Conservation (phyloP, 2,329 filamentous ascomycete species). For the Fusarium redolens region DNA sequence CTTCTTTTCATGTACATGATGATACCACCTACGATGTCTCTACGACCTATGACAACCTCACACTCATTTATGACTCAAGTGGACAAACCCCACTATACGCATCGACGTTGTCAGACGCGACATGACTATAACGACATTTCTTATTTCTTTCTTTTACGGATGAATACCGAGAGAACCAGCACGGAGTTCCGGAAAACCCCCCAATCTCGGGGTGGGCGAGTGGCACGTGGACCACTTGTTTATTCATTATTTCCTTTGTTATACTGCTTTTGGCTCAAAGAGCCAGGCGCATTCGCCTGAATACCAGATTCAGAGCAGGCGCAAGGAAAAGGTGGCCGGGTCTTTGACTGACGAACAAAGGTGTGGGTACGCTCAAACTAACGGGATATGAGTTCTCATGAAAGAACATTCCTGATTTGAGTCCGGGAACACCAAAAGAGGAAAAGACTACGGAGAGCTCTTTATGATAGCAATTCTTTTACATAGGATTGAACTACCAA, state of each 20-base stretch:
- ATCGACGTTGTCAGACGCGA: slow-evolving; percentile 30
- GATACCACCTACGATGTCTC: slow-evolving; percentile 41
- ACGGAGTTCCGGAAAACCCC: slow-evolving; percentile 30
- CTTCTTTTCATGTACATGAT: slow-evolving; percentile 28
- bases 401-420: slow-evolving; percentile 32
- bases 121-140: slow-evolving; percentile 21
- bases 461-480: slow-evolving; percentile 21
- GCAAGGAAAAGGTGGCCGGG: slow-evolving; percentile 12
- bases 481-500: slow-evolving; percentile 2
- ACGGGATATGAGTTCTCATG: slow-evolving; percentile 25
- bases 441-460: not conserved
- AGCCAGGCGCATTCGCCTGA: slow-evolving; percentile 1
- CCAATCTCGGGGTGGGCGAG: slow-evolving; percentile 6
- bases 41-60: slow-evolving; percentile 25
- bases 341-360: slow-evolving; percentile 18
- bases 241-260: slow-evolving; percentile 30
- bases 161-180: slow-evolving; percentile 17
- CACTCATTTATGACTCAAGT: slow-evolving; percentile 14
- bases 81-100: slow-evolving; percentile 8
- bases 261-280: not conserved
- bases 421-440: not conserved
- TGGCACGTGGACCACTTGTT: slow-evolving; percentile 8
- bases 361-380: slow-evolving; percentile 1
- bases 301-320: slow-evolving; percentile 9
- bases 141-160: not conserved